Evolutionary conservation across 2,329 filamentous ascomycete genomes (phyloP).

Genomic region (Xylariales sp.): DNA sequence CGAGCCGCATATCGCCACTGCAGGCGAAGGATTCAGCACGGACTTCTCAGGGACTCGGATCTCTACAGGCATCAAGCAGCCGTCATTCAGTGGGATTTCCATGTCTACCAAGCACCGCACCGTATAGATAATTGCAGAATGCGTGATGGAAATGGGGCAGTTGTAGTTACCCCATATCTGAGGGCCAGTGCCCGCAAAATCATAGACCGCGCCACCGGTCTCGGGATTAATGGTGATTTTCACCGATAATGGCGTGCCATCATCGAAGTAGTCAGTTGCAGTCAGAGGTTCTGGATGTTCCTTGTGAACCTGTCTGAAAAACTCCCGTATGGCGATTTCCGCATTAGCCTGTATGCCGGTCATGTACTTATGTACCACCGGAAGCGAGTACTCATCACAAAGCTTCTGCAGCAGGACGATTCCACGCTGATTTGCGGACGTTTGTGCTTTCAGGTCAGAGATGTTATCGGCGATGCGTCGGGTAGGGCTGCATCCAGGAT

Average conservation of each 20-base stretch:
- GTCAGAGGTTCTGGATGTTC: slow-evolving; percentile 50
- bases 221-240: slow-evolving; percentile 52
- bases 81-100: slow-evolving; percentile 72
- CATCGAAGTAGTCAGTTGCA: slow-evolving; percentile 72
- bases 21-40: slow-evolving; percentile 22
- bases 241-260: slow-evolving; percentile 28
- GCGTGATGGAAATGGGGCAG: slow-evolving; percentile 20
- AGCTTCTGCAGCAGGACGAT: slow-evolving; percentile 23
- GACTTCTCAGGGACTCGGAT: slow-evolving; percentile 15
- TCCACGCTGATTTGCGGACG: slow-evolving; percentile 36
- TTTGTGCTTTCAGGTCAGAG: slow-evolving; percentile 37
- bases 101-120: slow-evolving; percentile 62
- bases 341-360: slow-evolving; percentile 34
- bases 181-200: slow-evolving; percentile 45
- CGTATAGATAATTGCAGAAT: slow-evolving; percentile 22
- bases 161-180: slow-evolving; percentile 28
- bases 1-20: slow-evolving; percentile 12
- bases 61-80: slow-evolving; percentile 45
- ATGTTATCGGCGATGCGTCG: slow-evolving; percentile 34
- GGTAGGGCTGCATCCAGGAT: slow-evolving; percentile 29
- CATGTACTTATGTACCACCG: slow-evolving; percentile 31
- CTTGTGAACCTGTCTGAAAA: slow-evolving; percentile 34
- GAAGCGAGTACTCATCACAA: slow-evolving; percentile 24
- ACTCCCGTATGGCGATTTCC: slow-evolving; percentile 26
- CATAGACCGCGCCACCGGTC: slow-evolving; percentile 65